Base-by-base conservation (phyloP, 1,284 basidiomycete species). In the Heterobasidion occidentale region DNA sequence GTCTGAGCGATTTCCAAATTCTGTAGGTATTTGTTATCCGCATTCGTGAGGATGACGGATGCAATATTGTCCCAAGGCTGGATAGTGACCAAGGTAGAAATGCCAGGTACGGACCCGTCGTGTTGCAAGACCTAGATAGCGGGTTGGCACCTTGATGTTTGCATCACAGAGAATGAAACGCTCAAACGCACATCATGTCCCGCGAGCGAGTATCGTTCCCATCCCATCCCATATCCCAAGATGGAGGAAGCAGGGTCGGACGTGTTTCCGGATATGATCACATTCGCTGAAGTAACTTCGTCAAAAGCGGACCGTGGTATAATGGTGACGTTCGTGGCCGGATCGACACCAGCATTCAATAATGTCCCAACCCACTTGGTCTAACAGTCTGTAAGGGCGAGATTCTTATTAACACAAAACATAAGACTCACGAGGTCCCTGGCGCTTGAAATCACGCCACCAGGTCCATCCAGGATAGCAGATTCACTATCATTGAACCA, bases 211-310 rank as follows among this genome's bases (percentile, higher is more conserved):
- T 64, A 72, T 11, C 70, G 59, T 50, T 58, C 62, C 66, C 77
- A 77, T 5, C 73, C 78, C 42, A 71, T 66, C 1, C 76, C 77
- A 53, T 79, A 79, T 48, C 67, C 66, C 56, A 64, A 35, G 50
- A 67, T 46, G 6, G 63, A 68, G 7, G 55, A 56, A 52, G 56
- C 55, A 0, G 55, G 49, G 27, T 9, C 9, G 14, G 34, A 34
- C 54, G 59, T 12, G 19, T 19, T 11, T 14, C 52, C 35, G 27
- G 0, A 15, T n/a, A 56, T 19, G 19, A 70, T 57, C 6, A 59
- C 53, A 46, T 65, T 60, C 2, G 68, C 64, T 9, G 63, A 63
- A 0, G 69, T 71, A 19, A 66, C 59, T n/a, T 57, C 63, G 4
- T 67, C 61, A 47, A 65, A 65, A 0, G 60, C 62, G 7, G 62